Conservation (phyloP, 495 filamentous ascomycete genomes). For the Lasiosphaeria ovina region DNA sequence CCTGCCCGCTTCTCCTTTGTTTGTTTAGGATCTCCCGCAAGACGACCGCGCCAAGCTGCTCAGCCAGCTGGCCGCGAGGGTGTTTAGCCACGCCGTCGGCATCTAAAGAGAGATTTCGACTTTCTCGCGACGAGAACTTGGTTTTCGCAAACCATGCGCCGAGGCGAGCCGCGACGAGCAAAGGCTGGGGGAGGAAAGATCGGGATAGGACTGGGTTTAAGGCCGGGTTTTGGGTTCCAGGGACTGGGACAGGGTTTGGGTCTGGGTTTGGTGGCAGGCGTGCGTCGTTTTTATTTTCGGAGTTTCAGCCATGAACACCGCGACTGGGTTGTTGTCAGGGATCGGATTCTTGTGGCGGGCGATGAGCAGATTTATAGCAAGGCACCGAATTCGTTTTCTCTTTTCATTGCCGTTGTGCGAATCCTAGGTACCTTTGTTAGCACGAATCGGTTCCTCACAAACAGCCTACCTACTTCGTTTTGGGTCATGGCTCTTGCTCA, state of each 20-base stretch:
- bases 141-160: background rate
- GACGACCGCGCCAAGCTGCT: constrained; percentile 73
- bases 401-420: background rate
- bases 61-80: constrained; percentile 69
- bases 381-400: background rate
- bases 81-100: constrained; percentile 59
- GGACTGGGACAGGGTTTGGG: background rate
- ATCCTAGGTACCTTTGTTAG: too few species aligned
- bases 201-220: too few species aligned
- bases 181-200: too few species aligned
- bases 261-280: background rate
- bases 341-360: background rate
- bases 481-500: too few species aligned
- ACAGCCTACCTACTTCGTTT: too few species aligned
- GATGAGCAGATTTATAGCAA: background rate
- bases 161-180: too few species aligned
- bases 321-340: background rate
- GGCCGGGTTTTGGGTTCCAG: too few species aligned
- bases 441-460: too few species aligned
- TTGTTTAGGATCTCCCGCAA: constrained; percentile 65
- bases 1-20: too few species aligned
- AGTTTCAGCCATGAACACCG: background rate
- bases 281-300: background rate
- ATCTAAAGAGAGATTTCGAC: constrained; percentile 22
- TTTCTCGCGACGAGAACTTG: too few species aligned